These are phyloP conservation scores for Globisporangium spiculum DNA, from an alignment of 352 stramenopile species.

Conservation along the genomic window DNA sequence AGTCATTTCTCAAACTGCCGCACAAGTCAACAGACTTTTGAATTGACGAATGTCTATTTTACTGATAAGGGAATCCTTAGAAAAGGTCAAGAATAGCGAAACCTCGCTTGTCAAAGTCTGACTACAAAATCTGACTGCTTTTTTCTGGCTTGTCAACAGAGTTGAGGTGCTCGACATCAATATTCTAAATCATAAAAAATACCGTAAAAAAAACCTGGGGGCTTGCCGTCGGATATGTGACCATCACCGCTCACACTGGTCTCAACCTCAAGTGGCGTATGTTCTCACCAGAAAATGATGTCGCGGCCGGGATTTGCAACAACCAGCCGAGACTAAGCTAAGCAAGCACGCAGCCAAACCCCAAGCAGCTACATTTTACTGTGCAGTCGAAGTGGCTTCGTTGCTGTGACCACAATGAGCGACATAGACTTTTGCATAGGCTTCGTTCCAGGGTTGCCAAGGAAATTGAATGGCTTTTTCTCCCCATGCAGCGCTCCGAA, in stretches of 20 bases:
- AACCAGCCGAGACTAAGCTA: not conserved
- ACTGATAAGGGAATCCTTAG: not conserved
- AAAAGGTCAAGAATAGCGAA: not conserved
- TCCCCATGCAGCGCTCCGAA: too few relatives aligned
- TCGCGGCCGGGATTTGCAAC: not conserved
- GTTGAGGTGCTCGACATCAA: not conserved
- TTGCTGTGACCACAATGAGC: too few relatives aligned
- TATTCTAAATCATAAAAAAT: too few relatives aligned
- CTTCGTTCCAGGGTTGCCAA: too few relatives aligned
- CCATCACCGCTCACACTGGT: not conserved
- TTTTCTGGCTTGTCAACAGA: not conserved
- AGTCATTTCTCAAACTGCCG: not conserved
- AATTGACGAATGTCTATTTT: not conserved
- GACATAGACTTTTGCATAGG: too few relatives aligned
- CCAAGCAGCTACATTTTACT: too few relatives aligned
- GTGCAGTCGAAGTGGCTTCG: too few relatives aligned
- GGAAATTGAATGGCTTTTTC: too few relatives aligned
- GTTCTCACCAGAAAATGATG: constrained; percentile 3
- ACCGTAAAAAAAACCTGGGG: too few relatives aligned
- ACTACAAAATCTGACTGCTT: not conserved
- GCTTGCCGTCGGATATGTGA: not conserved
- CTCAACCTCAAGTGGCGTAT: constrained; percentile 4
- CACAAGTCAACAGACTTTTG: not conserved
- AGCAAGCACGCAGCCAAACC: not conserved
- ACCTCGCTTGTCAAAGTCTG: not conserved